phyloP scores from a whole-genome alignment of 2,329 filamentous ascomycete genomes.

The Aurifilum marmelostoma region DNA sequence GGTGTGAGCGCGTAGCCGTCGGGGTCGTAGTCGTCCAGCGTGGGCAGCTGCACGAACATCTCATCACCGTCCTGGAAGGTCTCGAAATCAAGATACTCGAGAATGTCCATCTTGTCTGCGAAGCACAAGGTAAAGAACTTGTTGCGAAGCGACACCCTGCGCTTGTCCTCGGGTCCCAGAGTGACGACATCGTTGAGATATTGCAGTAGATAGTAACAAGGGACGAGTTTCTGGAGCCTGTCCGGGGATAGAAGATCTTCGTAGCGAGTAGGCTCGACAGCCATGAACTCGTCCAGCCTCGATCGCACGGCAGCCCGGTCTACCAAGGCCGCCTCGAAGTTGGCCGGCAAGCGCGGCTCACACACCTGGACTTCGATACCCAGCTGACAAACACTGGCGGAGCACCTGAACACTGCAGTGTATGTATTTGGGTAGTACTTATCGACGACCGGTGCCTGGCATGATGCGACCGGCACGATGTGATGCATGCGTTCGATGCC shows the following conservation, averaged over 20 bases:
- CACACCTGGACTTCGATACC: slow-evolving; percentile 52
- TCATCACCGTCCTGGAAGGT: slow-evolving; percentile 17
- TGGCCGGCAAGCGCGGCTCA: slow-evolving; percentile 48
- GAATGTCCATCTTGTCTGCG: slow-evolving; percentile 18
- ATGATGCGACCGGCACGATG: slow-evolving; percentile 10
- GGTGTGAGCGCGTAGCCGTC: background rate
- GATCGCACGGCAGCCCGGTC: slow-evolving; percentile 49
- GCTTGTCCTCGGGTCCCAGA: slow-evolving; percentile 15
- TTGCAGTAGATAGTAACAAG: slow-evolving; percentile 27
- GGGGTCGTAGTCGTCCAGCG: slow-evolving; percentile 11
- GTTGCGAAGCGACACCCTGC: slow-evolving; percentile 26
- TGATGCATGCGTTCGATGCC: slow-evolving; percentile 28
- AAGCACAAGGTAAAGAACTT: slow-evolving; percentile 29
- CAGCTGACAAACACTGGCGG: slow-evolving; percentile 46
- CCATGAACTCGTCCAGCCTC: slow-evolving; percentile 43
- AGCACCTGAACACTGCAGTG: slow-evolving; percentile 46
- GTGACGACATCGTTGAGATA: slow-evolving; percentile 27
- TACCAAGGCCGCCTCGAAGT: slow-evolving; percentile 48
- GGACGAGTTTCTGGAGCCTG: slow-evolving; percentile 23
- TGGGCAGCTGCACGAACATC: slow-evolving; percentile 21
- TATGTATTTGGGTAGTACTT: slow-evolving; percentile 46
- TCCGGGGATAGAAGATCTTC: slow-evolving; percentile 42
- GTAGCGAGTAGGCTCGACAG: slow-evolving; percentile 54
- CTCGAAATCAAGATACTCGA: slow-evolving; percentile 23
- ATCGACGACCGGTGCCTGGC: slow-evolving; percentile 5